Percentiles rank a stretch among this genome's conserved stretches.
Conservation (phyloP, 441 rosid genomes). For the Corymbia citriodora region DNA sequence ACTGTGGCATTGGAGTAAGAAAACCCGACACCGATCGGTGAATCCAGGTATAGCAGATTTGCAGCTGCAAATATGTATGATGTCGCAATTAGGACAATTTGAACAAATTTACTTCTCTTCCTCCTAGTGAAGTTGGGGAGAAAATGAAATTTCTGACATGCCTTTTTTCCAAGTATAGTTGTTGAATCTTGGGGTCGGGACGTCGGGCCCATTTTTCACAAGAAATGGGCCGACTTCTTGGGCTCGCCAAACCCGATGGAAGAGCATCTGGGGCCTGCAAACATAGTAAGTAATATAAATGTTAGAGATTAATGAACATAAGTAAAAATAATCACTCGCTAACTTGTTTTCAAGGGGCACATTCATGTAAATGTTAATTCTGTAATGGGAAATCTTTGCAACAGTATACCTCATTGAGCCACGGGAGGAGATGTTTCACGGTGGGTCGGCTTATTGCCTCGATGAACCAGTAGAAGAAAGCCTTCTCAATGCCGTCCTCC, state of each 20-base stretch:
- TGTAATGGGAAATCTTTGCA: not conserved
- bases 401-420: slow-evolving; percentile 20
- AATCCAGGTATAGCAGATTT: slow-evolving; percentile 11
- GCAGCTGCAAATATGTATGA: not conserved
- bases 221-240: slow-evolving; percentile 15
- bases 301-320: not conserved
- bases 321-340: not conserved
- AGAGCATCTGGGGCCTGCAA: slow-evolving; percentile 30
- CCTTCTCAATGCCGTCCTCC: slow-evolving; percentile 7
- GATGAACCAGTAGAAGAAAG: slow-evolving; percentile 24
- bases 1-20: slow-evolving; percentile 8
- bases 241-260: slow-evolving; percentile 20
- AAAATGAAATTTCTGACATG: not conserved
- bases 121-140: not conserved
- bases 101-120: not conserved
- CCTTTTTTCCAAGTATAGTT: slow-evolving; percentile 15
- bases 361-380: not conserved
- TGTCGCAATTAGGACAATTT: not conserved
- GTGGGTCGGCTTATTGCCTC: slow-evolving; percentile 9
- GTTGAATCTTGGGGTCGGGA: not conserved
- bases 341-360: not conserved
- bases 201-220: not conserved
- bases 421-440: slow-evolving; percentile 24
- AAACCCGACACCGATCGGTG: slow-evolving; percentile 17
- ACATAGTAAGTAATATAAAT: not conserved